Base-by-base conservation (phyloP, 2,329 filamentous ascomycete genomes). In the Tympanopsis confertula region DNA sequence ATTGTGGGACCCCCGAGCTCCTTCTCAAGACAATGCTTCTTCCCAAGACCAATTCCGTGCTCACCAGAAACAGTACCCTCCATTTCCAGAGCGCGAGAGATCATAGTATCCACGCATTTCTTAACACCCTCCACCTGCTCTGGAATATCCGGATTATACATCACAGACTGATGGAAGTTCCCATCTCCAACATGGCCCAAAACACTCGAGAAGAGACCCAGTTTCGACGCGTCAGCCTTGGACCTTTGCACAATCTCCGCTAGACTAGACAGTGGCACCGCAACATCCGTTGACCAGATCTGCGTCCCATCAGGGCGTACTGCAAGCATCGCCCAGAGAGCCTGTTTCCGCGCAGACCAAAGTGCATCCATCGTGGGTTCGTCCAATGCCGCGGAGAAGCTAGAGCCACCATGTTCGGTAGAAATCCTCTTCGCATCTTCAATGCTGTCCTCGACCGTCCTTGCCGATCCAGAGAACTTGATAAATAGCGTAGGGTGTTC, bases 91-190 rank as follows among this genome's bases (percentile, higher is more conserved):
- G 87, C 88, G n/a, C 86, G 74, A 47, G 82, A 73, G 15, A 94
- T 86, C 87, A 95, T 94, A 48, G 86, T 81, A 53, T 88, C 78
- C 35, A 95, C 86, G 45, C 85, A 86, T 39, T 68, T 71, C 54
- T 91, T 84, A 2, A 91, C 86, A 46, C 82, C 83, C 30, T 71
- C 78, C 39, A 72, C 72, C 58, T 94, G 83, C 19, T 68, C 74
- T 3, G 74, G 69, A 39, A 87, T 68, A 18, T 66, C 69, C 19
- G 73, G 72, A 58, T 91, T 76, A 56, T 94, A 95, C 61, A 95
- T 81, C 59, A 95, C 91, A 53, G 82, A 85, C 54, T 88, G 81
- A 56, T 95, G 88, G 63, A 95, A 95, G 58, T 95, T 95, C 26
- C 88, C 88, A 52, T 94, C 88, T 12, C 88, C 88, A 40, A 95